phyloP scores from a whole-genome alignment of 345 rosid genomes.

The Angophora floribunda region DNA sequence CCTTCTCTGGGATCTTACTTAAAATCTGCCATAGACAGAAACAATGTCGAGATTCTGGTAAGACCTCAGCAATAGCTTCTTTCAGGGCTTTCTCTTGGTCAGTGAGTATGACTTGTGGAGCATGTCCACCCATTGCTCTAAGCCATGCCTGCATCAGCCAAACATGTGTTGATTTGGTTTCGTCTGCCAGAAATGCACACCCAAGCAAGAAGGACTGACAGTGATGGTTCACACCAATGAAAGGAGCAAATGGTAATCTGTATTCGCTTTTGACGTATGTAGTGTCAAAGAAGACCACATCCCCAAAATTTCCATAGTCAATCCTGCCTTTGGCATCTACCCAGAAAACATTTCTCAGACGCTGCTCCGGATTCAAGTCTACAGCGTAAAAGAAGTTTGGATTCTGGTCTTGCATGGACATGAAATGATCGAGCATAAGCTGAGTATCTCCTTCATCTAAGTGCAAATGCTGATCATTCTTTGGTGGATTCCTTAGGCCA shows the following conservation, averaged over 20 bases:
- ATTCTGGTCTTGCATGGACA: conserved; percentile 21
- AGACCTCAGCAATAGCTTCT: conserved; percentile 21
- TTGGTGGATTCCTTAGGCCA: conserved; percentile 29
- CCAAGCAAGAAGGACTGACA: conserved; percentile 27
- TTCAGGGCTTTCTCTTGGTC: conserved; percentile 17
- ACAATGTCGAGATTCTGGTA: conserved; percentile 23
- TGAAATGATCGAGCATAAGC: conserved; percentile 18
- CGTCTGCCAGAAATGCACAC: conserved; percentile 28
- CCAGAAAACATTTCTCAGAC: conserved; percentile 32
- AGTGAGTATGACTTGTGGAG: conserved; percentile 29
- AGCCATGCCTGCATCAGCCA: conserved; percentile 35
- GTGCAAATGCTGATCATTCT: conserved; percentile 21
- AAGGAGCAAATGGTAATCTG: conserved; percentile 20
- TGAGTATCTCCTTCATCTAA: conserved; percentile 18
- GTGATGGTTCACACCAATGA: conserved; percentile 36
- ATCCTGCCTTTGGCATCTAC: conserved; percentile 21
- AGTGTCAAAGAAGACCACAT: conserved; percentile 29
- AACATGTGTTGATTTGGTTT: conserved; percentile 7
- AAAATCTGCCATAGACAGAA: conserved; percentile 35
- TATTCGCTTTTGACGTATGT: conserved; percentile 15
- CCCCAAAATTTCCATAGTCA: conserved; percentile 19
- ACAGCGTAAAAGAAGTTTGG: conserved; percentile 28
- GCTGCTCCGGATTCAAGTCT: conserved; percentile 17
- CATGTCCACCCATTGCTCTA: conserved; percentile 18
- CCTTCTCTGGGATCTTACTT: conserved; percentile 11